Conservation (phyloP, 75 land plant genomes). For the Chamaecyparis obtusa region DNA sequence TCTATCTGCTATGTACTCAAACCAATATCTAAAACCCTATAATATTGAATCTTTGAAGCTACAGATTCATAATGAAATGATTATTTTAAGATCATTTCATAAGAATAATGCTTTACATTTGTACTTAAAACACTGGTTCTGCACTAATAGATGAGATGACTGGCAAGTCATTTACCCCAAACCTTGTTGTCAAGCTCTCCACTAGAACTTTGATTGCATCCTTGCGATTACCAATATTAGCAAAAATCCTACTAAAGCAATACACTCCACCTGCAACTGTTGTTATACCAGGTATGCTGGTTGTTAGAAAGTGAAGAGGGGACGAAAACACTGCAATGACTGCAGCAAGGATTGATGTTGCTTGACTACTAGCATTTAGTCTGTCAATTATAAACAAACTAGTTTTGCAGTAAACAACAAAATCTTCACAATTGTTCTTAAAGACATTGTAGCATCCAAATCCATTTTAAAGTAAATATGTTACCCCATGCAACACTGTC, state of each 20-base stretch:
- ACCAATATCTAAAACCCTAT: not conserved
- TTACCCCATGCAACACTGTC: too few relatives aligned
- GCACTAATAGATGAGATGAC: not conserved
- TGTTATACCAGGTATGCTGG: too few relatives aligned
- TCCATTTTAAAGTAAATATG: too few relatives aligned
- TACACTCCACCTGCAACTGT: too few relatives aligned
- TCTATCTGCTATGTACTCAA: not conserved
- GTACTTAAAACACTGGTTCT: constrained; percentile 5
- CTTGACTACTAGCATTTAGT: constrained; percentile 70
- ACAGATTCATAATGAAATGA: too few relatives aligned
- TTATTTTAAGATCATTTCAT: not conserved
- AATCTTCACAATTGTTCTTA: too few relatives aligned
- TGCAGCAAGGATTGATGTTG: constrained; percentile 46
- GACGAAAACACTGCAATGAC: constrained; percentile 47
- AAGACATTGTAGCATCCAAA: too few relatives aligned
- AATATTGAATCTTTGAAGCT: not conserved
- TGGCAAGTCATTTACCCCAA: not conserved
- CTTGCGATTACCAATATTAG: constrained; percentile 61
- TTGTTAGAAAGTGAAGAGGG: constrained; percentile 54
- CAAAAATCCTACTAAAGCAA: too few relatives aligned
- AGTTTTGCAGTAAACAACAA: too few relatives aligned
- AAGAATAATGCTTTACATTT: not conserved
- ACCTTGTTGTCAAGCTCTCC: constrained; percentile 36
- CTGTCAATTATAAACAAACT: too few relatives aligned
- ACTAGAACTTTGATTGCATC: constrained; percentile 63